A percentile compares a stretch with the other conserved stretches of the same genome.
Conservation (phyloP, 345 rosid genomes). For the Camelina neglecta region DNA sequence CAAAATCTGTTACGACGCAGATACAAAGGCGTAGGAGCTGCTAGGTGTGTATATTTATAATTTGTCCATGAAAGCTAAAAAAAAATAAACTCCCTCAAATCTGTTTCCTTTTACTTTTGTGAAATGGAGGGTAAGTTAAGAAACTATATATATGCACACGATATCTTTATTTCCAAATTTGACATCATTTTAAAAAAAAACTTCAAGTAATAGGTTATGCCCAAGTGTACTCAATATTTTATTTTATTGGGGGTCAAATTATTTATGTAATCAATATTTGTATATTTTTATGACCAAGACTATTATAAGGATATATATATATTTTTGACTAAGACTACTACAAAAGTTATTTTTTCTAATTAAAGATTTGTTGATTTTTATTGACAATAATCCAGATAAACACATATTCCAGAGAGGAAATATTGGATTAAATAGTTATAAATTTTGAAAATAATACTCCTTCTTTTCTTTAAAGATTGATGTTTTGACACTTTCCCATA, state of each 20-base stretch:
- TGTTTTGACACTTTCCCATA: too few species aligned
- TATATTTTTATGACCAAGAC: too few species aligned
- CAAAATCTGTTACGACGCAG: not conserved
- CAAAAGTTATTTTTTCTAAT: too few species aligned
- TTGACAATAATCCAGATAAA: not conserved
- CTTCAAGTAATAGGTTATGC: not conserved
- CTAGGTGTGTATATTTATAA: not conserved
- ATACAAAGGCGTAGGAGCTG: not conserved
- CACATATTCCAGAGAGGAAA: not conserved
- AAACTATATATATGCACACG: too few species aligned
- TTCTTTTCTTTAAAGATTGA: too few species aligned
- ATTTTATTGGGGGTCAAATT: too few species aligned
- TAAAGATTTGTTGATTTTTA: not conserved
- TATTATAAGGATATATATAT: too few species aligned
- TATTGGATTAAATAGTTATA: not conserved
- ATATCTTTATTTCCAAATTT: conserved; percentile 4
- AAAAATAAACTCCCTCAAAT: not conserved
- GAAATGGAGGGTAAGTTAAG: not conserved
- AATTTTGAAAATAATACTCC: not conserved
- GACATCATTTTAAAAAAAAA: not conserved
- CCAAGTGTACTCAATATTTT: too few species aligned
- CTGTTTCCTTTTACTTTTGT: conserved; percentile 8
- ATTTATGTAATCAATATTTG: too few species aligned
- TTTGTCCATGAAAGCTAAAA: not conserved
- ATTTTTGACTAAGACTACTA: too few species aligned